Base-by-base conservation (phyloP, 176 grass and related monocot species). In the Tillandsia fasciculata region DNA sequence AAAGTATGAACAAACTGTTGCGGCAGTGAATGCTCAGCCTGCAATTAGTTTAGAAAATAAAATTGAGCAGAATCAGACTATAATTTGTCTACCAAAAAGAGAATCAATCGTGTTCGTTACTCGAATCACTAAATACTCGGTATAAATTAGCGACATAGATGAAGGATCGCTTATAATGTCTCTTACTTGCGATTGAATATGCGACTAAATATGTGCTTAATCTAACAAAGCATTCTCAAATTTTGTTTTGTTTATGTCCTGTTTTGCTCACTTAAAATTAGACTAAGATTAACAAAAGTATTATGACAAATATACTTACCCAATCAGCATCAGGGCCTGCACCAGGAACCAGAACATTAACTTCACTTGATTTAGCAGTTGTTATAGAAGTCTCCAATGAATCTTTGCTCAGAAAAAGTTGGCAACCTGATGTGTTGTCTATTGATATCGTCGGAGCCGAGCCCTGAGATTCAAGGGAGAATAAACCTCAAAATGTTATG, bases 281-380 rank as follows among this genome's bases (percentile, higher is more conserved):
- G 26, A 74, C 13, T 0, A 63, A 14, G 47, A 20, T 11, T 53
- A 3, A 1, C 2, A 70, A 24, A 11, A 50, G 12, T 10, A 1
- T 12, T 12, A 13, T 71, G 11, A 20, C 1, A 57, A 9, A 27
- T 70, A 12, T 49, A 17, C 72, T 78, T 70, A 79, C 86, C 78
- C 82, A 89, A 54, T 85, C 82, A 28, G 71, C 82, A 0, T 79
- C 82, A 9, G 50, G 70, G 7, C 83, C 63, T 74, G 68, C 72
- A 76, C 75, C 79, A 28, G 71, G 86, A 85, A 89, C 57, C 64
- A 85, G 67, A 58, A 76, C 82, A 79, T 88, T 88, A 49, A 84
- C 80, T 72, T 85, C 86, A 76, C 82, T 89, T 65, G 86, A 89
- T 79, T 89, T 85, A 48, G 86, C 86, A 2, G 82, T 85, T 10